These are phyloP conservation scores for Cylindricascospora bacillispora DNA, from an alignment of 1,139 yeast genomes.

Conservation along the genomic window DNA sequence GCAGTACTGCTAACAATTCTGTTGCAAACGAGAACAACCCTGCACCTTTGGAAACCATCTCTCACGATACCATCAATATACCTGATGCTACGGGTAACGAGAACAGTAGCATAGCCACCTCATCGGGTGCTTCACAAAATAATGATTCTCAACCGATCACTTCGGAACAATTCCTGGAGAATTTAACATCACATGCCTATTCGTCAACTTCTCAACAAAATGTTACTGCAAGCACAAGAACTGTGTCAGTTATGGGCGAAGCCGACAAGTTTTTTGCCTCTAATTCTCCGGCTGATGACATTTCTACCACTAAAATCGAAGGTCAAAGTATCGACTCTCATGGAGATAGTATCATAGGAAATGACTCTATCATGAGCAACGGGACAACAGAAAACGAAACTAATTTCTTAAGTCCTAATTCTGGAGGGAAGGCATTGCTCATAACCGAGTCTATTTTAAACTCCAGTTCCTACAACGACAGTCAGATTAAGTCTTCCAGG, in stretches of 20 bases:
- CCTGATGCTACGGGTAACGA: too few relatives aligned
- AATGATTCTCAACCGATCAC: too few relatives aligned
- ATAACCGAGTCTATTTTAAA: too few relatives aligned
- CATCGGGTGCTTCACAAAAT: too few relatives aligned
- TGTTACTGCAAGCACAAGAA: neutral
- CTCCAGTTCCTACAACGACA: too few relatives aligned
- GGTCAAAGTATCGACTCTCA: too few relatives aligned
- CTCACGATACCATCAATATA: too few relatives aligned
- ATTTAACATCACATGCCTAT: conserved; percentile 23
- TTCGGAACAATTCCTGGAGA: conserved; percentile 24
- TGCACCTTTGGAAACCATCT: too few relatives aligned
- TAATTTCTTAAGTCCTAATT: neutral
- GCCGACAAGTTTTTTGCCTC: neutral
- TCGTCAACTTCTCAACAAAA: conserved; percentile 10
- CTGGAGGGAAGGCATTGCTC: neutral
- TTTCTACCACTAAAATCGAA: too few relatives aligned
- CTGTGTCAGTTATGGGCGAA: neutral
- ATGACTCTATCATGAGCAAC: neutral
- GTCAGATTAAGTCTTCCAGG: neutral
- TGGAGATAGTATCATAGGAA: neutral
- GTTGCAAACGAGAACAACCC: neutral
- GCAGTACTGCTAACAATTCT: neutral
- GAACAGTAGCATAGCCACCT: too few relatives aligned
- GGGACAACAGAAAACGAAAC: neutral
- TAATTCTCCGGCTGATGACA: too few relatives aligned